Percentiles rank a stretch among this genome's conserved stretches.
These are phyloP conservation scores for Corynespora cassiicola DNA, from an alignment of 2,329 filamentous ascomycete genomes.

Conservation along the genomic window DNA sequence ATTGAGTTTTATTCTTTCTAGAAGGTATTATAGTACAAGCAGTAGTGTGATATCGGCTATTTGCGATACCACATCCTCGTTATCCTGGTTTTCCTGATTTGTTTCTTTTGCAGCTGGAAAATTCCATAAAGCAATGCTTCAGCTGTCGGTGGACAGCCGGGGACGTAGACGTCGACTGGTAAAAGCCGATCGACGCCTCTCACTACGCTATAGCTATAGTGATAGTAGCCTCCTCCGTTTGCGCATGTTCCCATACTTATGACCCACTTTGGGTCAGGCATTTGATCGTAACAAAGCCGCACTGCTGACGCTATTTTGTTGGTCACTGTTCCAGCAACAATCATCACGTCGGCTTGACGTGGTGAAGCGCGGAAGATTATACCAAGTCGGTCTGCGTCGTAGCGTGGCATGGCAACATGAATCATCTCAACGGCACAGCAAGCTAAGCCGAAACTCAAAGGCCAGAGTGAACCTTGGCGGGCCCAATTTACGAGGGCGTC, in stretches of 20 bases:
- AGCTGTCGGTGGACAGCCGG: slow-evolving; percentile 69
- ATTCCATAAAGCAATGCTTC: slow-evolving; percentile 65
- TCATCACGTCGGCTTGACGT: slow-evolving; percentile 90
- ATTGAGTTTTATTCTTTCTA: slow-evolving; percentile 3
- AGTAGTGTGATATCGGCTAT: too few relatives aligned
- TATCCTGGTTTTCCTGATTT: slow-evolving; percentile 64
- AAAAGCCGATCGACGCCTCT: slow-evolving; percentile 78
- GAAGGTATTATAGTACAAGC: too few relatives aligned
- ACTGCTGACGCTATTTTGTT: slow-evolving; percentile 94
- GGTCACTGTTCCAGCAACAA: slow-evolving; percentile 89
- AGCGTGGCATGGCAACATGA: slow-evolving; percentile 84
- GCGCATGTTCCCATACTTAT: slow-evolving; percentile 82
- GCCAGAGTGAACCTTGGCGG: slow-evolving; percentile 83
- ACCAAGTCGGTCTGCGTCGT: slow-evolving; percentile 85
- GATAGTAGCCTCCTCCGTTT: slow-evolving; percentile 83
- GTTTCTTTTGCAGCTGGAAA: slow-evolving; percentile 78
- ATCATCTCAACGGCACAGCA: slow-evolving; percentile 94
- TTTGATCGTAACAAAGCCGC: slow-evolving; percentile 89
- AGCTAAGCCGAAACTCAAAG: slow-evolving; percentile 85
- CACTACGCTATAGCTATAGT: slow-evolving; percentile 80
- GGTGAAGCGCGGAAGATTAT: slow-evolving; percentile 90
- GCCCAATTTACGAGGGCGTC: slow-evolving; percentile 84
- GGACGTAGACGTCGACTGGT: slow-evolving; percentile 80
- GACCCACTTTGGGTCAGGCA: slow-evolving; percentile 89
- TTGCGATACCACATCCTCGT: slow-evolving; percentile 63